phyloP scores from a whole-genome alignment of 164 flowering plant species.

The Aristolochia contorta region DNA sequence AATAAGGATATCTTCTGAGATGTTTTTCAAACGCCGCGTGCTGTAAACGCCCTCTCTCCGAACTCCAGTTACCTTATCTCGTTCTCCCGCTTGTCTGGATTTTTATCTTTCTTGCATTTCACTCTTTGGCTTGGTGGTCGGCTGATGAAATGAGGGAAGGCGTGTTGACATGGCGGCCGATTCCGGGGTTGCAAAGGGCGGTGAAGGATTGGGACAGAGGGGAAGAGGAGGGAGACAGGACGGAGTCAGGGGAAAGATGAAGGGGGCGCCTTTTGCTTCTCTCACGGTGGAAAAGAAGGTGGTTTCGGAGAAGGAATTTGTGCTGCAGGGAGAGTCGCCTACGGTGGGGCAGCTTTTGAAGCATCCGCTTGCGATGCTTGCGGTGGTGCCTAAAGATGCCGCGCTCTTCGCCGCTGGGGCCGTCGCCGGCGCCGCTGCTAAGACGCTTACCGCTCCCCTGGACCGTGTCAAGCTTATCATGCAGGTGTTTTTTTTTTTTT shows the following conservation, averaged over 20 bases:
- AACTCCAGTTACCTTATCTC: no score
- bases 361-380: slow-evolving; percentile 65
- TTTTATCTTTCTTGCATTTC: no score
- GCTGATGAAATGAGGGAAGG: slow-evolving; percentile 22
- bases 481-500: slow-evolving; percentile 43
- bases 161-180: slow-evolving; percentile 22
- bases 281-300: slow-evolving; percentile 28
- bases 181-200: slow-evolving; percentile 23
- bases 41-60: no score
- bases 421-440: slow-evolving; percentile 83
- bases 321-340: slow-evolving; percentile 37
- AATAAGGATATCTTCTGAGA: no score
- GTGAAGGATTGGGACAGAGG: slow-evolving; percentile 1
- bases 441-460: slow-evolving; percentile 80
- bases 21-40: no score
- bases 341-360: slow-evolving; percentile 49
- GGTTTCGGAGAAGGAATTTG: slow-evolving; percentile 22
- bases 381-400: slow-evolving; percentile 63
- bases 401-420: slow-evolving; percentile 84
- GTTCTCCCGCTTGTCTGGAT: no score
- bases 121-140: no score
- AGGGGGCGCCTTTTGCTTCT: slow-evolving; percentile 10
- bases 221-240: not conserved
- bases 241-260: slow-evolving; percentile 6
- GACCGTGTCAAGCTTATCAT: slow-evolving; percentile 85